Percentiles rank a stretch among this genome's conserved stretches.
Evolutionary conservation across 2,329 filamentous ascomycete species (phyloP).

Genomic region (Penicillium fuscoglaucum): DNA sequence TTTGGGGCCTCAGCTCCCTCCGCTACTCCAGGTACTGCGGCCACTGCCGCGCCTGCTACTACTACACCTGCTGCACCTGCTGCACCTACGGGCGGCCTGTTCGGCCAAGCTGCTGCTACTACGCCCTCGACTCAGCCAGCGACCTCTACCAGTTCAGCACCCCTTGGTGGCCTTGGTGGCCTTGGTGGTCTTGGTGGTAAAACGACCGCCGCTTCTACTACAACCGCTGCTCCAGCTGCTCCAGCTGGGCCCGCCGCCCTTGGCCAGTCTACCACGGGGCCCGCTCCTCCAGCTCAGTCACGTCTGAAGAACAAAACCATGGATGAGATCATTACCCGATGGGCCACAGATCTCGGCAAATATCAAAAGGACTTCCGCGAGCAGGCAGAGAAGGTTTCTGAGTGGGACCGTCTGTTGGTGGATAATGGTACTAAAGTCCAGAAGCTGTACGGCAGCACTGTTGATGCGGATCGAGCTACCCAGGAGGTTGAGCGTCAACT

Average conservation of each 20-base stretch:
- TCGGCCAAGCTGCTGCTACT: slow-evolving; percentile 31
- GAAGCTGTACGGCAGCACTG: slow-evolving; percentile 86
- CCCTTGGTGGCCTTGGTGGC: not conserved
- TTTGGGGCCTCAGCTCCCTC: slow-evolving; percentile 34
- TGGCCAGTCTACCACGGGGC: slow-evolving; percentile 75
- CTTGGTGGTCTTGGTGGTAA: not conserved
- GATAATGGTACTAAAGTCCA: slow-evolving; percentile 95
- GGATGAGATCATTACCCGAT: slow-evolving; percentile 96
- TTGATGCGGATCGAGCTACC: slow-evolving; percentile 89
- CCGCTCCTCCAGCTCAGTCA: slow-evolving; percentile 75
- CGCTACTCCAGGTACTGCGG: slow-evolving; percentile 28
- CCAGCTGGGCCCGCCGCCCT: slow-evolving; percentile 45
- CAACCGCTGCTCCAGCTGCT: slow-evolving; percentile 26
- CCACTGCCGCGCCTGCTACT: slow-evolving; percentile 33
- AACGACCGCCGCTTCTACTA: slow-evolving; percentile 24
- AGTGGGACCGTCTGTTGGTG: slow-evolving; percentile 89
- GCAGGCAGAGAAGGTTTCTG: slow-evolving; percentile 81
- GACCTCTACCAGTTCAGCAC: slow-evolving; percentile 4
- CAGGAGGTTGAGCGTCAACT: slow-evolving; percentile 93
- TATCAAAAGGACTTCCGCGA: slow-evolving; percentile 96
- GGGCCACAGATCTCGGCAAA: slow-evolving; percentile 91
- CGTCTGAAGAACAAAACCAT: slow-evolving; percentile 97
- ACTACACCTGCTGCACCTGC: slow-evolving; percentile 27
- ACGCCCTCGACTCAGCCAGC: slow-evolving; percentile 28
- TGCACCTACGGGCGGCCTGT: slow-evolving; percentile 22